Conservation (phyloP, 768 basidiomycete genomes). For the Russula emetica region DNA sequence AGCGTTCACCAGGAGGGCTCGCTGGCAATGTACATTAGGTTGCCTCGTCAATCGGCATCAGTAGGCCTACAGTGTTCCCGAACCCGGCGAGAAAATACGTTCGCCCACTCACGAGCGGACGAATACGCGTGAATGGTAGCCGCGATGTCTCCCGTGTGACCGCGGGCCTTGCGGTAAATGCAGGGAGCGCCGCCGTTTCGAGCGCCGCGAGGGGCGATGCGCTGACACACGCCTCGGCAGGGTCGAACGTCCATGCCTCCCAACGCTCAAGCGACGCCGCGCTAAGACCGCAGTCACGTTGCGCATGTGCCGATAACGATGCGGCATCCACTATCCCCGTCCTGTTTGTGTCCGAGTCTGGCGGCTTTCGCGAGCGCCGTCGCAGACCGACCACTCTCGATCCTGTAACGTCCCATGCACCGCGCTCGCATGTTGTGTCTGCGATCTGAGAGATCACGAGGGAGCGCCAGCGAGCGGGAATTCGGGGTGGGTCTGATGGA, state of each 20-base stretch:
- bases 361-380: slow-evolving; percentile 48
- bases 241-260: slow-evolving; percentile 81
- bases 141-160: slow-evolving; percentile 19
- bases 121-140: slow-evolving; percentile 27
- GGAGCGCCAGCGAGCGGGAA: slow-evolving; percentile 50
- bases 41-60: slow-evolving; percentile 11
- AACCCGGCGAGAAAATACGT: slow-evolving; percentile 26
- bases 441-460: slow-evolving; percentile 51
- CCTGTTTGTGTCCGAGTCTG: not conserved
- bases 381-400: slow-evolving; percentile 64
- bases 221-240: slow-evolving; percentile 44
- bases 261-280: slow-evolving; percentile 68
- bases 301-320: slow-evolving; percentile 30
- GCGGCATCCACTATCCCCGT: slow-evolving; percentile 14
- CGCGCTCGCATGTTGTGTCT: slow-evolving; percentile 65
- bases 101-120: slow-evolving; percentile 24
- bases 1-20: not conserved
- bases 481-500: slow-evolving; percentile 17
- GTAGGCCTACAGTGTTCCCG: slow-evolving; percentile 27
- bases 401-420: slow-evolving; percentile 66
- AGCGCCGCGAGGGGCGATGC: slow-evolving; percentile 52
- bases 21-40: slow-evolving; percentile 1
- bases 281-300: slow-evolving; percentile 46
- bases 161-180: not conserved
- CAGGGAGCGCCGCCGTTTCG: slow-evolving; percentile 23